These are phyloP conservation scores for Chionographis japonica DNA, from an alignment of 106 monocot species.

Conservation along the genomic window DNA sequence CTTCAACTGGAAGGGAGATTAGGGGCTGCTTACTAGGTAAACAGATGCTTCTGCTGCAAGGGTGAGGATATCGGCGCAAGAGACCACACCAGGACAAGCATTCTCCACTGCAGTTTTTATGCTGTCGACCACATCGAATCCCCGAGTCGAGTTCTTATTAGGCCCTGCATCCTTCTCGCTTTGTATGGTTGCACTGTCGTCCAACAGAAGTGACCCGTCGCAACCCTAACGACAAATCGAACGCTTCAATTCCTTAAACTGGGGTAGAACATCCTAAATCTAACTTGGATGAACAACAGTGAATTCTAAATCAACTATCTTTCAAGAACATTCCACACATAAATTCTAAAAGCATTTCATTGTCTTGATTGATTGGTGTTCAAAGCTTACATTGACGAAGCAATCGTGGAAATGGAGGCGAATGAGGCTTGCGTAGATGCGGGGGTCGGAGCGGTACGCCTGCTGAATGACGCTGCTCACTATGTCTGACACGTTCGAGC, in stretches of 20 bases:
- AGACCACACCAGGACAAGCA: conserved; percentile 39
- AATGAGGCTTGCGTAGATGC: conserved; percentile 28
- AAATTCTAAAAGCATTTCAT: too few relatives aligned
- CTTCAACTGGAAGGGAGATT: background rate
- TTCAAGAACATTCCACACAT: too few relatives aligned
- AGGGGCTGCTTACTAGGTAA: conserved; percentile 14
- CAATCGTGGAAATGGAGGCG: conserved; percentile 50
- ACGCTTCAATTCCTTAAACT: too few relatives aligned
- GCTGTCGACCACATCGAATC: conserved; percentile 26
- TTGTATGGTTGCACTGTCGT: background rate
- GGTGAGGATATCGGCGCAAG: conserved; percentile 55
- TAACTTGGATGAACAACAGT: too few relatives aligned
- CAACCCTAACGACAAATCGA: conserved; percentile 18
- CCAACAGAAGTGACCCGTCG: conserved; percentile 31
- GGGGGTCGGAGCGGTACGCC: conserved; percentile 18
- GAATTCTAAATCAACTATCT: too few relatives aligned
- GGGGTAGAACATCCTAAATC: too few relatives aligned
- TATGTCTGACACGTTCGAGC: conserved; percentile 16
- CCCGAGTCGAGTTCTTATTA: conserved; percentile 18
- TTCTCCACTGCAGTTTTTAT: conserved; percentile 28
- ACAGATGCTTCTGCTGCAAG: conserved; percentile 40
- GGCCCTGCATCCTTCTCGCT: conserved; percentile 32
- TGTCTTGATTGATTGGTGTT: background rate
- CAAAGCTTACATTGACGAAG: conserved; percentile 26
- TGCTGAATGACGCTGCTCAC: conserved; percentile 11